phyloP scores from a whole-genome alignment of 768 basidiomycete species.

The Auriscalpium microsporum region DNA sequence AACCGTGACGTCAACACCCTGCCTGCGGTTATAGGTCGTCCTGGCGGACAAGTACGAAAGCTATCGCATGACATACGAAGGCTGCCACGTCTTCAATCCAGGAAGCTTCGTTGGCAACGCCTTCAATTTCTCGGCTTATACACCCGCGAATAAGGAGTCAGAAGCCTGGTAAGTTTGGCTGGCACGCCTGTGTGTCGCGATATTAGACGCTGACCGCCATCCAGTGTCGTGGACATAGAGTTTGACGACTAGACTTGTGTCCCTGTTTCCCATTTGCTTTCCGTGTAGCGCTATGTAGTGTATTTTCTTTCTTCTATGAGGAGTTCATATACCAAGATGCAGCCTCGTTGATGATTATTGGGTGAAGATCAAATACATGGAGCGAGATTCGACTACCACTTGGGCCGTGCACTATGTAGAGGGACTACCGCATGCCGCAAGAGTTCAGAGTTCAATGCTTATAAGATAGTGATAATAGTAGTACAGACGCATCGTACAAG shows the following conservation, averaged over 20 bases:
- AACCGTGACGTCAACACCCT: conserved; percentile 5
- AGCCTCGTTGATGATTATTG: no score
- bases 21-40: conserved; percentile 48
- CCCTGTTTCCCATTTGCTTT: no score
- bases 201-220: neutral
- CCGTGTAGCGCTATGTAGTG: no score
- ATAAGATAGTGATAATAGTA: neutral
- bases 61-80: conserved; percentile 94
- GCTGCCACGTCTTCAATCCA: conserved; percentile 98
- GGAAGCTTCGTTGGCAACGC: conserved; percentile 81
- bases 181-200: neutral
- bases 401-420: no score
- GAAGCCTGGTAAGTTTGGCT: conserved; percentile 60
- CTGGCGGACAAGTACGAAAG: conserved; percentile 95
- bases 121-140: conserved; percentile 85
- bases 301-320: no score
- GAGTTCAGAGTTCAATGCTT: neutral
- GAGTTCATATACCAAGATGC: no score
- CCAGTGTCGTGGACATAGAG: conserved; percentile 11
- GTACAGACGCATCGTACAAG: conserved; percentile 5
- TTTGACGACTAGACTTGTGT: conserved; percentile 1
- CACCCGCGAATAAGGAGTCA: conserved; percentile 75
- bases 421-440: neutral
- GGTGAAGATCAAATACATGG: no score
- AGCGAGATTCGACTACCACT: no score